Evolutionary conservation across 2,329 filamentous ascomycete genomes (phyloP), one percentile per base, ranked within the genome.

Genomic region (Fusarium avenaceum): DNA sequence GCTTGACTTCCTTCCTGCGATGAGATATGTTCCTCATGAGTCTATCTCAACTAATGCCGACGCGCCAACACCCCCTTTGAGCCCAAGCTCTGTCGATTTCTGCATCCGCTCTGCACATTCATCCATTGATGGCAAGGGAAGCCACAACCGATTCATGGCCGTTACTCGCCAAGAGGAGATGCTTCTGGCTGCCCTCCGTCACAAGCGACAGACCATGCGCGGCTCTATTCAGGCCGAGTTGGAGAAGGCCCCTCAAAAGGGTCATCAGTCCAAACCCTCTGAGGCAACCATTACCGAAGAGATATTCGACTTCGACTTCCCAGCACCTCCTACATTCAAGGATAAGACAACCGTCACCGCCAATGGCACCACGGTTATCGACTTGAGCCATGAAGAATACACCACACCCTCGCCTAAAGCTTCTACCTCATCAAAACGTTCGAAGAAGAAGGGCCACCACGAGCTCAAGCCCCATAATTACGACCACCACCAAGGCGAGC

Each of bases 121-220:
- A 4, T 81, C 82, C 0, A 72, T 80, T 10, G 76, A 80, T 42
- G 63, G 55, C 38, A 66, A 72, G 11, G 72, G 64, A 19, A 68
- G 72, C 28, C 75, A 78, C 33, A 76, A 77, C 28, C 82, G 86
- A 2, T 78, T 87, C 55, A 87, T 88, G 83, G 84, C 85, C 2
- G 85, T 89, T 19, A 88, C 86, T 0, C 81, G 80, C 6, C 85
- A 88, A 63, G 86, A 89, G 63, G 85, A 88, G 74, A 83, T 87
- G 80, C 79, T 89, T 1, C 78, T 89, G 6, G 83, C 86, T 3
- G 86, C 86, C 4, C 79, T 89, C 42, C 81, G 86, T 10, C 81
- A 84, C 68, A 87, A 87, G 78, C 80, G 85, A n/a, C 82, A 85
- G 4, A 78, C 79, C n/a, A 86, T 87, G 82, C 83, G 84, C 3